Percentiles rank a stretch among this genome's conserved stretches.
phyloP scores from a whole-genome alignment of 306 rosid genomes.

The Abrus precatorius region DNA sequence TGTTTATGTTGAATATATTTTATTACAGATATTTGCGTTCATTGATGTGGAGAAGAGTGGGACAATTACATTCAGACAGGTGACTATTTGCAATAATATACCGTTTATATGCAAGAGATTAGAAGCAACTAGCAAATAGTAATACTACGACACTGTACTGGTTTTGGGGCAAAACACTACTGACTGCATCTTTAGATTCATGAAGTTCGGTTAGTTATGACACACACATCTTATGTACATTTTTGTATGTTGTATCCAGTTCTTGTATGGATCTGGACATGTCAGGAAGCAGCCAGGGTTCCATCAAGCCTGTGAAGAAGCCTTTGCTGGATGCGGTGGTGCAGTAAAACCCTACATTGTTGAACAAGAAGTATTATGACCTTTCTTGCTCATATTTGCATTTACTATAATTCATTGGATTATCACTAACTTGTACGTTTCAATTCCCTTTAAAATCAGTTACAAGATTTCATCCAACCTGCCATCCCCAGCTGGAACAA shows the following conservation, averaged over 20 bases:
- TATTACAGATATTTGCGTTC: slow-evolving; percentile 76
- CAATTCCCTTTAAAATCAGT: slow-evolving; percentile 56
- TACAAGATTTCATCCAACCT: slow-evolving; percentile 61
- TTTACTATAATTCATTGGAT: slow-evolving; percentile 19
- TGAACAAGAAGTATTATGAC: slow-evolving; percentile 63
- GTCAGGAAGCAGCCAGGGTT: slow-evolving; percentile 74
- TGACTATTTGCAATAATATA: slow-evolving; percentile 36
- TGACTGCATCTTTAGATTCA: slow-evolving; percentile 21
- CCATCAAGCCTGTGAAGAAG: slow-evolving; percentile 75
- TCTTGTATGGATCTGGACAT: slow-evolving; percentile 74
- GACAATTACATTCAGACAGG: slow-evolving; percentile 85
- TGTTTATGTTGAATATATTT: slow-evolving; percentile 9
- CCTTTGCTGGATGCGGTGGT: slow-evolving; percentile 66
- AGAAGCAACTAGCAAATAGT: background rate
- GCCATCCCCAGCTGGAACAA: slow-evolving; percentile 64
- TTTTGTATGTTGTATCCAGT: slow-evolving; percentile 62
- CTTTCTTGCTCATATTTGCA: slow-evolving; percentile 26
- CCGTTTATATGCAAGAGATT: slow-evolving; percentile 16
- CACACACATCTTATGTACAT: background rate
- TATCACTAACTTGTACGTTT: slow-evolving; percentile 44
- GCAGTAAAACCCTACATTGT: slow-evolving; percentile 56
- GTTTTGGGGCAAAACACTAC: slow-evolving; percentile 22
- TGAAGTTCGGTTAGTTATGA: background rate
- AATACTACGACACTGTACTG: background rate
- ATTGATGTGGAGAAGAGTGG: slow-evolving; percentile 77